Evolutionary conservation across 164 flowering plant genomes (phyloP), one percentile per base, ranked within the genome.

Genomic region (Chloranthus sessilifolius): DNA sequence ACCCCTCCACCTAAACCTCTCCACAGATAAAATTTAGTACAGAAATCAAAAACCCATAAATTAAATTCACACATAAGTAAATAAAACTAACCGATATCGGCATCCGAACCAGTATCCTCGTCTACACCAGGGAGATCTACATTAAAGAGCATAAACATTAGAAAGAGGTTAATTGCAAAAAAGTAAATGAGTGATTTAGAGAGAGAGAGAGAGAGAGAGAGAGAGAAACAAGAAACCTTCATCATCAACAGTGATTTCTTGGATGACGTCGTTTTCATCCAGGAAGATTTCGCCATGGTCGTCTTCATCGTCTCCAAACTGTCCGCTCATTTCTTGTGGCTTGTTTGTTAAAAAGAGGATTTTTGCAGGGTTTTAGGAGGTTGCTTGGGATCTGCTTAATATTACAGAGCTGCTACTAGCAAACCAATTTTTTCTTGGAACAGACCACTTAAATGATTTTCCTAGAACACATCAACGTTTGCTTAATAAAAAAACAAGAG

Each of bases 61-160:
- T n/a, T n/a, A n/a, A n/a, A n/a, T n/a, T n/a, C 25, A 46, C 40
- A 17, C 17, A 14, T 4, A 9, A 37, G 20, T 17, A 1, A 16
- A n/a, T 7, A 11, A 2, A 33, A 3, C 50, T 25, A 36, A 75
- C 74, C 76, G 30, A 29, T 5, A 43, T 74, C 79, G 27, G 22
- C 53, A 52, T 73, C 81, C 10, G 69, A 59, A 10, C 58, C 72
- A 2, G 14, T 65, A 14, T 63, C 81, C 7, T 82, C 92, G 0
- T 68, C 81, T 0, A 61, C 90, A 52, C 84, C 90, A 26, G 94
- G 96, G 58, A 88, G 88, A 60, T 82, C 94, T 82, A 70, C 10
- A 57, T 11, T 21, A 36, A 54, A n/a, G 3, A 35, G 7, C n/a
- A n/a, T n/a, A n/a, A n/a, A n/a, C n/a, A n/a, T n/a, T n/a, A 47